Evolutionary conservation across 345 rosid species (phyloP).

Genomic region (Brassica rapa): DNA sequence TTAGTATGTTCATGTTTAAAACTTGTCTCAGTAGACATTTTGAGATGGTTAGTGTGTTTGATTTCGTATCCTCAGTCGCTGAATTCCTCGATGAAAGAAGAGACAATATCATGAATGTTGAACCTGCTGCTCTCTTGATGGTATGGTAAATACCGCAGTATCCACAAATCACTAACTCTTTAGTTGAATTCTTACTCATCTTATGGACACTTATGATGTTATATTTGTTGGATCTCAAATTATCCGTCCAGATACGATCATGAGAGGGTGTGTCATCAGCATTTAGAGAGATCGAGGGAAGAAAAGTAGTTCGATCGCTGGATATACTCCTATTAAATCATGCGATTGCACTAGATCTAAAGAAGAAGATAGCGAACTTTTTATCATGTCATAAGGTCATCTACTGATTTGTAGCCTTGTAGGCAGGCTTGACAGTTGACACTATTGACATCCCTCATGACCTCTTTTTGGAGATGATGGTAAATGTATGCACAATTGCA

Average conservation of each 20-base stretch:
- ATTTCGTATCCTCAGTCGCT: not conserved
- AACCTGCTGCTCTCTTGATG: slow-evolving; percentile 87
- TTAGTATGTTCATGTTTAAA: not conserved
- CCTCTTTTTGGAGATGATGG: too few species aligned
- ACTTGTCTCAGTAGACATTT: not conserved
- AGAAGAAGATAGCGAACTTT: slow-evolving; percentile 51
- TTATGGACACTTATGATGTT: slow-evolving; percentile 63
- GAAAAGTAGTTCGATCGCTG: slow-evolving; percentile 57
- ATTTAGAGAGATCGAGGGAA: slow-evolving; percentile 51
- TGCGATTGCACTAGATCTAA: slow-evolving; percentile 52
- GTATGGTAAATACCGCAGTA: slow-evolving; percentile 68
- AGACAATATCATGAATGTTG: slow-evolving; percentile 80
- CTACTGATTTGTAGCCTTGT: not conserved
- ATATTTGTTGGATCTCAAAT: not conserved
- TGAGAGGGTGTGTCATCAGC: slow-evolving; percentile 60
- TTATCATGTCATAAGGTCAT: slow-evolving; percentile 18
- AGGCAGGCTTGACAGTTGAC: too few species aligned
- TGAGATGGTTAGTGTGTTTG: not conserved
- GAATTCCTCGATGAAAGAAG: slow-evolving; percentile 60
- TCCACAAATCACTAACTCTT: slow-evolving; percentile 57
- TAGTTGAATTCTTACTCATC: slow-evolving; percentile 75
- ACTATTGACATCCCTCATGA: too few species aligned
- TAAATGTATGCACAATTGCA: too few species aligned
- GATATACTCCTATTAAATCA: slow-evolving; percentile 51
- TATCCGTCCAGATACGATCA: slow-evolving; percentile 46